Evolutionary conservation across 2,329 filamentous ascomycete genomes (phyloP), one percentile per base, ranked within the genome.

Genomic region (Botrytis tulipae): DNA sequence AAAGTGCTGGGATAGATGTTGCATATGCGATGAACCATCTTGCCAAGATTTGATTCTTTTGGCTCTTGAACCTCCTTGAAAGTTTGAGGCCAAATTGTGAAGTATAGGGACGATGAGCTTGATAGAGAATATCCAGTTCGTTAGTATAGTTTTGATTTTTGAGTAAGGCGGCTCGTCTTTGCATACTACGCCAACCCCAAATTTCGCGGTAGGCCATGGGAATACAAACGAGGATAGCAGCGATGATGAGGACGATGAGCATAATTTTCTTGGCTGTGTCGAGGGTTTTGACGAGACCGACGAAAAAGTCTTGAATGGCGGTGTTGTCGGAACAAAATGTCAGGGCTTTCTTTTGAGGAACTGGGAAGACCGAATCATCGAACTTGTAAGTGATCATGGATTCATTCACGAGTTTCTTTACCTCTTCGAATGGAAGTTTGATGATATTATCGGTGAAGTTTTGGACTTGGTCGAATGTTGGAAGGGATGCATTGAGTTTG

Each of bases 311-410:
- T 80, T 91, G 90, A 82, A 99, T 92, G 46, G 88, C 90, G 76
- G 93, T 88, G 83, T 96, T 94, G 80, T 94, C 90, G 60, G 93
- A 93, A 85, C 96, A 99, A 84, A 99, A 98, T 0, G 88, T 91
- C 71, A 99, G 86, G 54, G 90, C 85, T 82, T 97, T 88, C 84
- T 97, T 97, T 78, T 91, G 84, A 1, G 96, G 94, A 4, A 97
- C 87, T 0, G 95, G 94, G 78, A 99, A 95, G 16, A 92, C 83
- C 20, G 89, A 88, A 25, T 90, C 87, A 80, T 98, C 90, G 81
- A 98, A 97, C 46, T 86, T 87, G 85, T 94, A 98, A 75, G 85
- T 87, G 68, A 89, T 88, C 79, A 96, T 88, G 48, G 87, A 90
- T 22, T 90, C 84, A 76, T 94, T 92, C 79, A 99, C 87, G 65